Percentiles rank a stretch among this genome's conserved stretches.
phyloP scores from a whole-genome alignment of 441 rosid genomes.

The Mallotus repandus region DNA sequence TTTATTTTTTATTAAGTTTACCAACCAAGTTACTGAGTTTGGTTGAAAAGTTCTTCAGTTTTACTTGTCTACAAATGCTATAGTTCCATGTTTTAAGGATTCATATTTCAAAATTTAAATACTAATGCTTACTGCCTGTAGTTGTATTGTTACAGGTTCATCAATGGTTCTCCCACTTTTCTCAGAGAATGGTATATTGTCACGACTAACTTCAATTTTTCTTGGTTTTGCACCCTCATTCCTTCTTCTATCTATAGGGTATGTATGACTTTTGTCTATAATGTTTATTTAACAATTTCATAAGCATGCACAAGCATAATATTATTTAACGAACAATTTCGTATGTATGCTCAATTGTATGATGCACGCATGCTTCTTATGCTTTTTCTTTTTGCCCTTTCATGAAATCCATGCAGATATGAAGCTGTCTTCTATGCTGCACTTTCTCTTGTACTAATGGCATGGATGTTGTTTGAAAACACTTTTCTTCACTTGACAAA shows the following conservation, averaged over 20 bases:
- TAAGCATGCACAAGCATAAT: neutral
- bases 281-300: constrained; percentile 10
- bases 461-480: constrained; percentile 89
- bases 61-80: constrained; percentile 5
- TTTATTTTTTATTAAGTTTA: neutral
- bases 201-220: constrained; percentile 80
- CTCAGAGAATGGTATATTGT: constrained; percentile 67
- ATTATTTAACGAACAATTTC: constrained; percentile 10
- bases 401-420: constrained; percentile 51
- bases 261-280: constrained; percentile 22
- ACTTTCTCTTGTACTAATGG: constrained; percentile 72
- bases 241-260: constrained; percentile 95
- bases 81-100: constrained; percentile 3
- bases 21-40: neutral
- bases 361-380: constrained; percentile 9
- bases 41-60: constrained; percentile 3
- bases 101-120: neutral
- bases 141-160: constrained; percentile 49
- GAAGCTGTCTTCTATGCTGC: constrained; percentile 96
- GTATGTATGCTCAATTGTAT: neutral
- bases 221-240: constrained; percentile 93
- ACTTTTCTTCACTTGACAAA: constrained; percentile 49
- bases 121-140: neutral
- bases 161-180: constrained; percentile 82
- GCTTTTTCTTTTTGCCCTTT: constrained; percentile 17